Percentiles rank a stretch among this genome's conserved stretches.
Conservation (phyloP, 805 yeast species). For the Candida anglica region DNA sequence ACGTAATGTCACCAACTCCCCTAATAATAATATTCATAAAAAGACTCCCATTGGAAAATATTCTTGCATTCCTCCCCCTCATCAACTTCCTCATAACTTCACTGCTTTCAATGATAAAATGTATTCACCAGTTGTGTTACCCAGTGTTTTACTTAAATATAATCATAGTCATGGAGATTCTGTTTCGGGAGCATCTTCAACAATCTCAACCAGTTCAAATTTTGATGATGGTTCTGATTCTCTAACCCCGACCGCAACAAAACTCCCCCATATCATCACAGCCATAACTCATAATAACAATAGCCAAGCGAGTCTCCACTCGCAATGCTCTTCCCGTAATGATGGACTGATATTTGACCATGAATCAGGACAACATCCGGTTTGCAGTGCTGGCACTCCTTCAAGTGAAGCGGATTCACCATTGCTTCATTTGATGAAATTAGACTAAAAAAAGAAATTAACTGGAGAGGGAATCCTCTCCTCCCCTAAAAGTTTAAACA, state of each 20-base stretch:
- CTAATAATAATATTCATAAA: constrained; percentile 1
- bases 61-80: constrained; percentile 10
- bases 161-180: too few relatives aligned
- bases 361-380: constrained; percentile 14
- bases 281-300: constrained; percentile 15
- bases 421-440: constrained; percentile 6
- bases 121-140: constrained; percentile 8
- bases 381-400: constrained; percentile 27
- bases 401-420: constrained; percentile 25
- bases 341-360: constrained; percentile 20
- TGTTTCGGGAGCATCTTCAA: neutral
- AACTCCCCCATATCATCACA: constrained; percentile 6
- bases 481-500: neutral
- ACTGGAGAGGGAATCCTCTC: neutral
- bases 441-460: neutral
- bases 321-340: constrained; percentile 13
- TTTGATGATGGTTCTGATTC: too few relatives aligned
- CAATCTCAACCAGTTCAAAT: too few relatives aligned
- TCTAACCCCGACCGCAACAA: too few relatives aligned
- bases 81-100: constrained; percentile 7
- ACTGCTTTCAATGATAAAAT: constrained; percentile 2
- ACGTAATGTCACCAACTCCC: neutral
- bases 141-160: constrained; percentile 2
- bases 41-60: constrained; percentile 3
- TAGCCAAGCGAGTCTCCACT: constrained; percentile 25